phyloP scores from a whole-genome alignment of 2,329 filamentous ascomycete species.

The Pseudocercospora pini-densiflorae region DNA sequence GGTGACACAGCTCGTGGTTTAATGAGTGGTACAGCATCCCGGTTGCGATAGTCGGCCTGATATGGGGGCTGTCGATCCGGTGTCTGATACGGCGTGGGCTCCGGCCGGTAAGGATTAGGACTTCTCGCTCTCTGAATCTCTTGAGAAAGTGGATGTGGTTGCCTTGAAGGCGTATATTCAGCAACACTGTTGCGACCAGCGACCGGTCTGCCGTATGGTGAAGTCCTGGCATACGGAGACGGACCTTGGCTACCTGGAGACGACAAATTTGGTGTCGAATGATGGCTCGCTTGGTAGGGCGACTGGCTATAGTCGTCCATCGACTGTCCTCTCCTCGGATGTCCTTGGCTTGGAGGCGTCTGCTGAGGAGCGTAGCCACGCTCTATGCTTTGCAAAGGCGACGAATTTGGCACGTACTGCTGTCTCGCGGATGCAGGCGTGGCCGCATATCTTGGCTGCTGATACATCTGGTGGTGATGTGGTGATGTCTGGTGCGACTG shows the following conservation, averaged over 20 bases:
- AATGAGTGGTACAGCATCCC: conserved; percentile 32
- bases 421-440: conserved; percentile 33
- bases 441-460: conserved; percentile 30
- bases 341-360: conserved; percentile 28
- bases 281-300: conserved; percentile 37
- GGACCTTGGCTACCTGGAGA: conserved; percentile 30
- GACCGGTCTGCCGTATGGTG: conserved; percentile 28
- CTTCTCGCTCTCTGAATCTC: conserved; percentile 40
- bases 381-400: conserved; percentile 39
- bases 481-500: conserved; percentile 26
- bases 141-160: conserved; percentile 42
- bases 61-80: conserved; percentile 17
- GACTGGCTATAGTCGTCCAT: conserved; percentile 37
- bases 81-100: conserved; percentile 14
- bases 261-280: conserved; percentile 30
- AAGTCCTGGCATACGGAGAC: conserved; percentile 30
- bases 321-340: conserved; percentile 34
- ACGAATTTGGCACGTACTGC: conserved; percentile 33
- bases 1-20: conserved; percentile 41
- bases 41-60: conserved; percentile 23
- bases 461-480: conserved; percentile 16
- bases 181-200: conserved; percentile 39
- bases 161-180: conserved; percentile 41
- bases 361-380: conserved; percentile 33
- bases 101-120: conserved; percentile 23